Evolutionary conservation across 108 stramenopile species (phyloP), one percentile per base, ranked within the genome.

Genomic region (Nitzschia sp.): DNA sequence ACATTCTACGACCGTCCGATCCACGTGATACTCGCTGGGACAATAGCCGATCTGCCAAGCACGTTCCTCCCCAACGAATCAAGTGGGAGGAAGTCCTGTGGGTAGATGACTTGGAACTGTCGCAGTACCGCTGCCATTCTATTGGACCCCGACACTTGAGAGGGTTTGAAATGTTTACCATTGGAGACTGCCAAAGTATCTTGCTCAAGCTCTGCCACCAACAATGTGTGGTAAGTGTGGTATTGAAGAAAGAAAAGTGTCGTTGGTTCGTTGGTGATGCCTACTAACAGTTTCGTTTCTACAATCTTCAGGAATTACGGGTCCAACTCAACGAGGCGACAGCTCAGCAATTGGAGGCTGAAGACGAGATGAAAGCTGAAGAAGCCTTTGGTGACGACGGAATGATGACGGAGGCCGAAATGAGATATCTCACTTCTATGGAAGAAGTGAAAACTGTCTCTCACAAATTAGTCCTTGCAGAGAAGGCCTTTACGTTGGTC

Each of bases 101-200:
- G 93, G 56, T 88, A 2, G 93, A 94, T 70, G 93, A 94, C 55
- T 77, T 81, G 21, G 90, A 90, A 60, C 82, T 94, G 29, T 74
- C 73, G 54, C 73, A 77, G 49, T 85, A 88, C 67, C 64, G 80
- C 60, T 94, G 93, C 36, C 86, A 85, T 64, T 90, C 89, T n/a
- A 69, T 91, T 25, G 90, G 88, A 25, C 77, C 87, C 60, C 86
- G 90, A 34, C 78, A 67, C 30, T 74, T 94, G 83, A 78, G 87
- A 70, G 93, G 93, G 13, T 86, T 84, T 59, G 93, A 91, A 70
- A 91, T 94, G 85, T 94, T 94, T 59, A 91, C 93, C 29, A 90
- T 90, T 59, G 93, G 93, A 21, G 93, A 94, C 59, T 94, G 93
- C 63, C 93, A 94, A 56, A 94, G 93, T 57, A 90, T 94, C 32